A percentile compares a stretch with the other conserved stretches of the same genome.
These are phyloP conservation scores for Volutella citrinella DNA, from an alignment of 2,329 filamentous ascomycete genomes.

Conservation along the genomic window DNA sequence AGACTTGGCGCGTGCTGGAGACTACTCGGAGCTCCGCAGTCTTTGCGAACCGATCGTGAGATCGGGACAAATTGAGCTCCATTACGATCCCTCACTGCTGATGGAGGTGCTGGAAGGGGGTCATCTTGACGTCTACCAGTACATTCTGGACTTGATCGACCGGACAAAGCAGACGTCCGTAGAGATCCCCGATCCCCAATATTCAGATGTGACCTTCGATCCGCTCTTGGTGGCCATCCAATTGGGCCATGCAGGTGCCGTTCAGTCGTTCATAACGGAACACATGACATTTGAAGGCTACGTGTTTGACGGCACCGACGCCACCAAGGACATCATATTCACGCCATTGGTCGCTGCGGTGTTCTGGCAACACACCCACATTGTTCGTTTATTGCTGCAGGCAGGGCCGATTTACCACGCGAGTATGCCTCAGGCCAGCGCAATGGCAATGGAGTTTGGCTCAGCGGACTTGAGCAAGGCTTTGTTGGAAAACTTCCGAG, in stretches of 20 bases:
- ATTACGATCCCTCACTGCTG: conserved; percentile 20
- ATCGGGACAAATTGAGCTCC: conserved; percentile 24
- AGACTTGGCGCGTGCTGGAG: conserved; percentile 21
- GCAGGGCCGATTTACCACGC: conserved; percentile 15
- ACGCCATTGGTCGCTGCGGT: conserved; percentile 27
- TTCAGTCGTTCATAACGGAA: conserved; percentile 13
- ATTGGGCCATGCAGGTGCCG: conserved; percentile 19
- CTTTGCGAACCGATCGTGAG: conserved; percentile 27
- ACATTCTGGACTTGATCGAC: conserved; percentile 24
- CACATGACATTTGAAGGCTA: conserved; percentile 21
- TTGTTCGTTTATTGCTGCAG: conserved; percentile 20
- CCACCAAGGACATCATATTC: conserved; percentile 15
- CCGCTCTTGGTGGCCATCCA: conserved; percentile 28
- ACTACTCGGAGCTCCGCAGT: conserved; percentile 20
- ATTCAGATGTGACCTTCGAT: conserved; percentile 25
- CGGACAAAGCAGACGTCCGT: conserved; percentile 16
- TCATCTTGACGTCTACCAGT: conserved; percentile 23
- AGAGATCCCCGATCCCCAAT: conserved; percentile 9
- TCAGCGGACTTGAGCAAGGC: conserved; percentile 16
- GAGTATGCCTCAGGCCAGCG: conserved; percentile 18
- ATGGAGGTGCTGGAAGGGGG: conserved; percentile 22
- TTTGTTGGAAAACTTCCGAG: conserved; percentile 8
- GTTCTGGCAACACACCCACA: conserved; percentile 22
- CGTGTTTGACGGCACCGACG: conserved; percentile 9
- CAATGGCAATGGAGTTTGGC: conserved; percentile 17